Evolutionary conservation across 1,284 basidiomycete genomes (phyloP).

Genomic region (Inonotus obliquus): DNA sequence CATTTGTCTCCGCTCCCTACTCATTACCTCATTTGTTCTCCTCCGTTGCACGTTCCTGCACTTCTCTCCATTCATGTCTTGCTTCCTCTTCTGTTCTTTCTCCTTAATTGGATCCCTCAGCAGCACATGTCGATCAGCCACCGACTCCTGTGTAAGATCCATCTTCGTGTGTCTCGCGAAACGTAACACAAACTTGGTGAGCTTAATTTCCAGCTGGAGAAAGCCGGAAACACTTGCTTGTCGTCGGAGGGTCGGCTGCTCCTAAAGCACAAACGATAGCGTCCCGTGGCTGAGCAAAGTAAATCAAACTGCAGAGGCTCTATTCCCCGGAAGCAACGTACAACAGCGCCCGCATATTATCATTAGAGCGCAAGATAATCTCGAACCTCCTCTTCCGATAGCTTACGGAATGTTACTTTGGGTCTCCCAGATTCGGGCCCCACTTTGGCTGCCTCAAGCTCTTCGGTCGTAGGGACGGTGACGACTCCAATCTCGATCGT

Average conservation of each 20-base stretch:
- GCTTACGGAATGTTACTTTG: conserved; percentile 87
- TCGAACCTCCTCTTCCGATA: conserved; percentile 90
- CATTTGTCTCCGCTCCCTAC: background rate
- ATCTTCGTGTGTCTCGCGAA: background rate
- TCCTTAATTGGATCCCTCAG: background rate
- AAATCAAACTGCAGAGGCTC: conserved; percentile 7
- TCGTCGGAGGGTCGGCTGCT: background rate
- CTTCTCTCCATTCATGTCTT: background rate
- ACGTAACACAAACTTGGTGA: conserved; percentile 4
- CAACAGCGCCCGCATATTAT: conserved; percentile 22
- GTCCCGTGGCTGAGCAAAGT: background rate
- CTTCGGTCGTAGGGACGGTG: conserved; percentile 76
- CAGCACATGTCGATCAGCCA: background rate
- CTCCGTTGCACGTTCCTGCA: conserved; percentile 1
- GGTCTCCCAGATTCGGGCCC: conserved; percentile 71
- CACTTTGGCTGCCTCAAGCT: conserved; percentile 69
- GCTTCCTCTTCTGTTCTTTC: background rate
- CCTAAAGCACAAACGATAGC: background rate
- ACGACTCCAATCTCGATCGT: conserved; percentile 99
- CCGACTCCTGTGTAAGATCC: background rate
- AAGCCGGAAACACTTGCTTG: background rate
- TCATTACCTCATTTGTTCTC: background rate
- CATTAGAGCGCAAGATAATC: conserved; percentile 83
- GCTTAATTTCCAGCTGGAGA: conserved; percentile 5
- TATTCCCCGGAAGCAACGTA: conserved; percentile 21